Evolutionary conservation across 2,329 filamentous ascomycete genomes (phyloP).

Genomic region (Dothistroma pini): DNA sequence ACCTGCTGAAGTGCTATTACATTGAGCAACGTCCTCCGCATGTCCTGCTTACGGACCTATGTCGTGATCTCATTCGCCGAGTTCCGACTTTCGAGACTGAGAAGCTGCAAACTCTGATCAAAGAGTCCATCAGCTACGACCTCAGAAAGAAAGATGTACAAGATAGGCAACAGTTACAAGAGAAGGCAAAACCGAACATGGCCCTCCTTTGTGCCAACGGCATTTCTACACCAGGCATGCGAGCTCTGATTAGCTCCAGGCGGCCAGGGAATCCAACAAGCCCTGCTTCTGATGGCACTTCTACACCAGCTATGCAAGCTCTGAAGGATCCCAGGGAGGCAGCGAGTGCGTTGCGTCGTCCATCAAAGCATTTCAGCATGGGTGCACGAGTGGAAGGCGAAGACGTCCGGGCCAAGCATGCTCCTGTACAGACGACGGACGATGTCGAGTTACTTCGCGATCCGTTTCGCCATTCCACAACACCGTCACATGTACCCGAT

Average conservation of each 20-base stretch:
- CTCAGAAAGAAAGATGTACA: conserved; percentile 19
- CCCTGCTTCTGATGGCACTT: too few species aligned
- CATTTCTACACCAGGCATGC: background rate
- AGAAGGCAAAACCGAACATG: conserved; percentile 8
- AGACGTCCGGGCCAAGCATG: too few species aligned
- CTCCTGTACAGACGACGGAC: too few species aligned
- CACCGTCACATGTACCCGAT: background rate
- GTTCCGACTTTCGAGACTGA: conserved; percentile 20
- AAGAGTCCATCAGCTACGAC: conserved; percentile 28
- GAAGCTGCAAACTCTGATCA: conserved; percentile 22
- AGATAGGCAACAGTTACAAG: background rate
- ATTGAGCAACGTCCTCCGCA: conserved; percentile 28
- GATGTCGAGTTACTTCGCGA: too few species aligned
- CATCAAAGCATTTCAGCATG: too few species aligned
- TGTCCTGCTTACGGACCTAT: conserved; percentile 27
- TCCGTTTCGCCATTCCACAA: background rate
- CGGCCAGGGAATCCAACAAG: too few species aligned
- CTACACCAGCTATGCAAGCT: too few species aligned
- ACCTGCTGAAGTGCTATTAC: conserved; percentile 28
- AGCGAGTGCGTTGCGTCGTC: too few species aligned
- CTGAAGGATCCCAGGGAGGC: too few species aligned
- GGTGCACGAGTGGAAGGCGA: too few species aligned
- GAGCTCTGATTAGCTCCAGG: too few species aligned
- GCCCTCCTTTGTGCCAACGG: background rate
- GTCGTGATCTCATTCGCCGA: conserved; percentile 18